A percentile compares a stretch with the other conserved stretches of the same genome.
These are phyloP conservation scores for Margaritispora aquatica DNA, from an alignment of 495 filamentous ascomycete species.

Conservation along the genomic window DNA sequence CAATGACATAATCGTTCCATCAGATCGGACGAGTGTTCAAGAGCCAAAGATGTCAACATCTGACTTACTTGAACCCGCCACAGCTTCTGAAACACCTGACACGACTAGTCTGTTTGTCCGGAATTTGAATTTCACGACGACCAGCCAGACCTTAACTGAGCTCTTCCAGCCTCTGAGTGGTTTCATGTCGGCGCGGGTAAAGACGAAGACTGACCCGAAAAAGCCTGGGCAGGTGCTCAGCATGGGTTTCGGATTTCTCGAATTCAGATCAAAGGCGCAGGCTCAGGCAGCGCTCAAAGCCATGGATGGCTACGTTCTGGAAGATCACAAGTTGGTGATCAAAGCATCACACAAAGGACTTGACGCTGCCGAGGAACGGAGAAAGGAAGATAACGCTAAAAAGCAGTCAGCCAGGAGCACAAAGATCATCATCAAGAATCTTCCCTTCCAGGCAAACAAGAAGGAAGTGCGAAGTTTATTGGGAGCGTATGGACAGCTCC, in stretches of 20 bases:
- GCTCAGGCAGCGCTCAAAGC: conserved; percentile 70
- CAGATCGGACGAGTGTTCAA: conserved; percentile 22
- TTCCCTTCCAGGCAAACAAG: conserved; percentile 88
- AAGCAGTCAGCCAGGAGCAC: conserved; percentile 65
- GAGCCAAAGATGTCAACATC: conserved; percentile 27
- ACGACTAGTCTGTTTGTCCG: conserved; percentile 83
- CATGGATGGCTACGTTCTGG: conserved; percentile 83
- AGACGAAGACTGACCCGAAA: conserved; percentile 83
- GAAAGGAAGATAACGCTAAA: conserved; percentile 73
- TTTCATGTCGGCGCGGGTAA: conserved; percentile 76
- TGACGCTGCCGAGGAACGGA: conserved; percentile 81
- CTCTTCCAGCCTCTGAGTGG: conserved; percentile 76
- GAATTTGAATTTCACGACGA: conserved; percentile 91
- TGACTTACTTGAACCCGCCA: conserved; percentile 51
- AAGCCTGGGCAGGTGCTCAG: conserved; percentile 75
- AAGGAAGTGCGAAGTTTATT: conserved; percentile 84
- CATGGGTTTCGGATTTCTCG: conserved; percentile 95
- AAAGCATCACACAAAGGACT: conserved; percentile 76
- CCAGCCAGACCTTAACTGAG: conserved; percentile 61
- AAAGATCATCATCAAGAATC: conserved; percentile 97
- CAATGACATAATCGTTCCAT: conserved; percentile 4
- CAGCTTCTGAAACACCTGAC: conserved; percentile 44
- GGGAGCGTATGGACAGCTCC: conserved; percentile 82
- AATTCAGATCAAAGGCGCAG: conserved; percentile 71
- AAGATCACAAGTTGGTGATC: conserved; percentile 77